Evolutionary conservation across 2,329 filamentous ascomycete genomes (phyloP).

Genomic region (Neurospora sp.): DNA sequence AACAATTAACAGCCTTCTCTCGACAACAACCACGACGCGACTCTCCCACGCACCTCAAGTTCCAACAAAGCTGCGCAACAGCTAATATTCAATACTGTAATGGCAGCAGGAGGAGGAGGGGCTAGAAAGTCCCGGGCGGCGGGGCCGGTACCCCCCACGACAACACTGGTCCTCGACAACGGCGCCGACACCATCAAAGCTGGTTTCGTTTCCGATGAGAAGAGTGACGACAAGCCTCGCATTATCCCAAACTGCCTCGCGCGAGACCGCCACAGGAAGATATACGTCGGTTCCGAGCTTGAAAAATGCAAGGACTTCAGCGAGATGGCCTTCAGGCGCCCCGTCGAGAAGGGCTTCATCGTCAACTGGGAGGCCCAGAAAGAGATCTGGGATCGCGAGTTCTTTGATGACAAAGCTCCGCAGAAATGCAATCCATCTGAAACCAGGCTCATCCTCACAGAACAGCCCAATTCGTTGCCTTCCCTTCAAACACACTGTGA

Average conservation of each 20-base stretch:
- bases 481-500: slow-evolving; percentile 83
- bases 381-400: slow-evolving; percentile 88
- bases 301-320: slow-evolving; percentile 78
- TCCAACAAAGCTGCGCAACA: not conserved
- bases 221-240: slow-evolving; percentile 42
- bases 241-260: slow-evolving; percentile 84
- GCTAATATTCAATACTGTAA: not conserved
- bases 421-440: slow-evolving; percentile 65
- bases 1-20: not conserved
- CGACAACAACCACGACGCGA: not conserved
- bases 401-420: slow-evolving; percentile 61
- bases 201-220: slow-evolving; percentile 52
- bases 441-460: slow-evolving; percentile 75
- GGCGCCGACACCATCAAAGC: slow-evolving; percentile 88
- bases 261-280: slow-evolving; percentile 66
- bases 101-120: slow-evolving; percentile 11
- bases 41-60: not conserved
- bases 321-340: slow-evolving; percentile 76
- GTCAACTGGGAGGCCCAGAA: slow-evolving; percentile 96
- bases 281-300: slow-evolving; percentile 73
- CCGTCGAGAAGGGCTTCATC: slow-evolving; percentile 88
- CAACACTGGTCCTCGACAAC: slow-evolving; percentile 85
- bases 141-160: slow-evolving; percentile 43
- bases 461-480: slow-evolving; percentile 75
- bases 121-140: slow-evolving; percentile 40